Conservation (phyloP, 768 basidiomycete species). For the Floccularia luteovirens region DNA sequence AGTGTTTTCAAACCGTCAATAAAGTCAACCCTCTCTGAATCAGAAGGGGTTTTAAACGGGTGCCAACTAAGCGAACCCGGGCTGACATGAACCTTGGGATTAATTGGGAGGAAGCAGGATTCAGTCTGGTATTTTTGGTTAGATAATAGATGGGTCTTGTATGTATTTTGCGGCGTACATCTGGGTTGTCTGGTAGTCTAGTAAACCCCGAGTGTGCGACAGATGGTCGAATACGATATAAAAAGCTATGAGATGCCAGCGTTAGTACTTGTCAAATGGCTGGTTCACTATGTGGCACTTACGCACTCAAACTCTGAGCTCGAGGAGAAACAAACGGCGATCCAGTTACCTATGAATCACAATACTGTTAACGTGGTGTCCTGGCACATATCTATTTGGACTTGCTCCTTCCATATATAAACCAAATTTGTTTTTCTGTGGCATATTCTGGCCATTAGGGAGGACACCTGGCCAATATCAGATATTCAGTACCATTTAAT, state of each 20-base stretch:
- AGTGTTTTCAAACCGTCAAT: conserved; percentile 56
- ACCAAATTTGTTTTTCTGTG: conserved; percentile 56
- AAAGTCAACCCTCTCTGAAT: conserved; percentile 37
- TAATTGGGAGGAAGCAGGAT: conserved; percentile 50
- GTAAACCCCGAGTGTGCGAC: conserved; percentile 61
- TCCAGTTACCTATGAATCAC: conserved; percentile 53
- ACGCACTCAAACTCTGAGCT: conserved; percentile 43
- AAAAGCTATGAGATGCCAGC: conserved; percentile 34
- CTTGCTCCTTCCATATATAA: conserved; percentile 53
- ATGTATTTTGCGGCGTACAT: conserved; percentile 28
- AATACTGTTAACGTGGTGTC: background rate
- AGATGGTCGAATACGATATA: conserved; percentile 63
- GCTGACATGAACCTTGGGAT: conserved; percentile 52
- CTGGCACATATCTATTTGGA: conserved; percentile 1
- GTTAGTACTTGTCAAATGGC: too few relatives aligned
- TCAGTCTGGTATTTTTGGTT: conserved; percentile 33
- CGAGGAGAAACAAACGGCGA: conserved; percentile 54
- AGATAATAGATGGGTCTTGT: background rate
- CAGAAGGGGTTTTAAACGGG: conserved; percentile 47
- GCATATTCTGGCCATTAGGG: conserved; percentile 54
- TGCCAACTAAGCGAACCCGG: conserved; percentile 64
- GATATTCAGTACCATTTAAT: background rate
- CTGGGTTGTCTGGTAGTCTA: conserved; percentile 45
- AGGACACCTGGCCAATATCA: conserved; percentile 41
- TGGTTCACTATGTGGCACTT: conserved; percentile 17